These are phyloP conservation scores for Claviceps monticola DNA, from an alignment of 2,329 filamentous ascomycete species.

Conservation along the genomic window DNA sequence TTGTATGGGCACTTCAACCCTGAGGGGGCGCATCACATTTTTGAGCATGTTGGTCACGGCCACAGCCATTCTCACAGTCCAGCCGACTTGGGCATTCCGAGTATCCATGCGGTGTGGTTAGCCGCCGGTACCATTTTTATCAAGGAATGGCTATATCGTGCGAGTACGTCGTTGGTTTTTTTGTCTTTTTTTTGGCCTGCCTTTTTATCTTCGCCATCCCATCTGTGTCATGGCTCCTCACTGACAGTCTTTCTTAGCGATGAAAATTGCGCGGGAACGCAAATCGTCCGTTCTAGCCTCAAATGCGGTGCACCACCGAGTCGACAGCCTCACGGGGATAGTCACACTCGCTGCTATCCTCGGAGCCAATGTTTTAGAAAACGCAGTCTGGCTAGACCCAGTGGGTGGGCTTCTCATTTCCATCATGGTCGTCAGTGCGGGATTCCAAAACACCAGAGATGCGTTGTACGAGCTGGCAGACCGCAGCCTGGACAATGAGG, in stretches of 20 bases:
- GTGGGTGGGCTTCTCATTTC: conserved; percentile 89
- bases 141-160: conserved; percentile 95
- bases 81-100: conserved; percentile 44
- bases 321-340: conserved; percentile 90
- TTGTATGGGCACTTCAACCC: conserved; percentile 62
- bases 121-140: conserved; percentile 78
- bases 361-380: conserved; percentile 72
- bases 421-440: conserved; percentile 82
- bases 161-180: conserved; percentile 54
- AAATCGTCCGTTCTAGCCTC: conserved; percentile 93
- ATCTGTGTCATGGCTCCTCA: background rate
- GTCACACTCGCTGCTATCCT: conserved; percentile 83
- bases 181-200: background rate
- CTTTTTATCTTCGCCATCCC: background rate
- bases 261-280: conserved; percentile 88
- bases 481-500: conserved; percentile 71
- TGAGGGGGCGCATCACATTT: conserved; percentile 50
- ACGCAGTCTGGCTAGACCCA: conserved; percentile 86
- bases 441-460: conserved; percentile 69
- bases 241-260: conserved; percentile 41
- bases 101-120: conserved; percentile 89
- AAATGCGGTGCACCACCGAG: conserved; percentile 90
- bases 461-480: conserved; percentile 86
- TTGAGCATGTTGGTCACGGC: conserved; percentile 47
- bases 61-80: conserved; percentile 48